Evolutionary conservation across 208 protist species (phyloP).

Genomic region (Herpetomonas muscarum): DNA sequence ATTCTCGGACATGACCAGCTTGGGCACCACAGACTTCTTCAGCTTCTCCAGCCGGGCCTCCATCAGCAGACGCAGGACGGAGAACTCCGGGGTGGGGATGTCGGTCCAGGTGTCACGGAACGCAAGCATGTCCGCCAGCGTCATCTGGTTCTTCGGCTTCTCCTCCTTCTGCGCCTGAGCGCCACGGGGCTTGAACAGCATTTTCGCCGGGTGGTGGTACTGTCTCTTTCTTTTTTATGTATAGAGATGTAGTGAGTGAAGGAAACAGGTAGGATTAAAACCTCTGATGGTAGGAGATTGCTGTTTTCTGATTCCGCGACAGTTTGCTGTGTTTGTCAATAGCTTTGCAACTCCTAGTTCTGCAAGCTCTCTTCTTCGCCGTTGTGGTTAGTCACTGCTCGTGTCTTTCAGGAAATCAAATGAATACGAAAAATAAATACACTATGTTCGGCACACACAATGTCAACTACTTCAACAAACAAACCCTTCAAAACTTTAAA

Average conservation of each 20-base stretch:
- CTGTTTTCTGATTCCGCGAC: no score
- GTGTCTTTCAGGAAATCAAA: not conserved
- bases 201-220: constrained; percentile 8
- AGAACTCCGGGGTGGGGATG: constrained; percentile 58
- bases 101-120: constrained; percentile 84
- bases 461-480: no score
- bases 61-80: constrained; percentile 58
- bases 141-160: constrained; percentile 73
- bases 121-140: constrained; percentile 63
- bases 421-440: not conserved
- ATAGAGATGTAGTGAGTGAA: not conserved
- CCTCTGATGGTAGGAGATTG: no score
- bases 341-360: no score
- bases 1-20: constrained; percentile 79
- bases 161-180: constrained; percentile 53
- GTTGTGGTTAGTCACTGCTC: not conserved
- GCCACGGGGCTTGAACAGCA: constrained; percentile 75
- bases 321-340: no score
- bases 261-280: not conserved
- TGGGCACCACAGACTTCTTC: constrained; percentile 61
- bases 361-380: no score
- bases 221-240: not conserved
- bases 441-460: no score
- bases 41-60: constrained; percentile 45
- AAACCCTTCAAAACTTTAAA: no score